Evolutionary conservation across 2,329 filamentous ascomycete species (phyloP).

Genomic region (Ophiostoma quercus): DNA sequence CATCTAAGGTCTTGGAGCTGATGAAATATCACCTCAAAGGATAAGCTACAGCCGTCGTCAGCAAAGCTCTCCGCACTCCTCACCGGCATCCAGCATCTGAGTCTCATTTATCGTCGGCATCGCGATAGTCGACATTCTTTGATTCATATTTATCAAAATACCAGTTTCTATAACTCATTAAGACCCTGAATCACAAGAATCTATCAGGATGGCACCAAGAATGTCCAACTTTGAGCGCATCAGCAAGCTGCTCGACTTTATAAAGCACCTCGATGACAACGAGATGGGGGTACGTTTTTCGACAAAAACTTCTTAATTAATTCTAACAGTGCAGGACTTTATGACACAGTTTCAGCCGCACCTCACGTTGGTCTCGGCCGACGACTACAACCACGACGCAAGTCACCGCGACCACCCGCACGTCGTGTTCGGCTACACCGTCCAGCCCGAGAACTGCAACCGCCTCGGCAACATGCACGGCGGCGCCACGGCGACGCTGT

Average conservation of each 20-base stretch:
- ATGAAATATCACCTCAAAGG: neutral
- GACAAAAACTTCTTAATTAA: neutral
- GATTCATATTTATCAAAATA: neutral
- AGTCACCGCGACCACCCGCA: conserved; percentile 21
- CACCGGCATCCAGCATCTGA: neutral
- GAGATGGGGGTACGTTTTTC: conserved; percentile 5
- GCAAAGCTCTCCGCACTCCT: neutral
- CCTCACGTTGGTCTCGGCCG: conserved; percentile 39
- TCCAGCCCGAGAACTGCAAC: conserved; percentile 50
- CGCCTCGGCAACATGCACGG: conserved; percentile 53
- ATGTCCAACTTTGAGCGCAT: conserved; percentile 21
- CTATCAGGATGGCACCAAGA: neutral
- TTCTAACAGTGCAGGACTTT: conserved; percentile 34
- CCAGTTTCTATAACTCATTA: neutral
- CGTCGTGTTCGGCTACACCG: conserved; percentile 41
- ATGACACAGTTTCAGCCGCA: conserved; percentile 40
- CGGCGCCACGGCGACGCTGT: conserved; percentile 59
- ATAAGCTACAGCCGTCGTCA: neutral
- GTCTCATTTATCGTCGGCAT: neutral
- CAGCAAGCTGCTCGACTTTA: conserved; percentile 20
- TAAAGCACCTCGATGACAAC: neutral
- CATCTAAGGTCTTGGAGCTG: neutral
- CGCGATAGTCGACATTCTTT: neutral
- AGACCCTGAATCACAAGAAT: neutral
- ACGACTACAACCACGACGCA: conserved; percentile 17